phyloP scores from a whole-genome alignment of 2,329 filamentous ascomycete genomes.

The Colletotrichum neosansevieriae region DNA sequence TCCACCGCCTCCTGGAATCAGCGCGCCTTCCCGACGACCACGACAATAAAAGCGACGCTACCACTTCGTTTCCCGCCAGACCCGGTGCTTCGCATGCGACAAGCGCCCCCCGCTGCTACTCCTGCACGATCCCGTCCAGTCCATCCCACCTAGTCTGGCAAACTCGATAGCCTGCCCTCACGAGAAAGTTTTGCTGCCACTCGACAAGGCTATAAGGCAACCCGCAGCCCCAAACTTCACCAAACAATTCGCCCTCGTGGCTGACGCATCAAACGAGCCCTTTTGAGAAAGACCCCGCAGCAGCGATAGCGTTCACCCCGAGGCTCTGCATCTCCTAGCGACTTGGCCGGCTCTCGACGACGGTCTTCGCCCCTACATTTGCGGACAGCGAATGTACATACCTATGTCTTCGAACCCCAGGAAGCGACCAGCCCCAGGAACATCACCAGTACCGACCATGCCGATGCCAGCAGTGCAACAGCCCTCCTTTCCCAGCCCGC shows the following conservation, averaged over 20 bases:
- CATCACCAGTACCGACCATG: constrained; percentile 73
- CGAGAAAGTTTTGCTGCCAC: constrained; percentile 4
- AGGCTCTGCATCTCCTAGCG: constrained; percentile 29
- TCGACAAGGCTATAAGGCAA: constrained; percentile 28
- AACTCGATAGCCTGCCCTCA: constrained; percentile 2
- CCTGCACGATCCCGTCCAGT: constrained; percentile 17
- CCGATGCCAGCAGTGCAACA: constrained; percentile 63
- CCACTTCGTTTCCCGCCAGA: constrained; percentile 10
- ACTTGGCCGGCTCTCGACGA: constrained; percentile 24
- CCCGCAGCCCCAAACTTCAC: constrained; percentile 21
- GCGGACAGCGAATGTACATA: constrained; percentile 39
- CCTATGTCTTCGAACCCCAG: constrained; percentile 66
- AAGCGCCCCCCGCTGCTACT: constrained; percentile 10
- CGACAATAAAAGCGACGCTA: background rate
- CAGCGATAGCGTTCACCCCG: constrained; percentile 7
- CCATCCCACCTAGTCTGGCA: constrained; percentile 14
- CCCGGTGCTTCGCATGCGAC: constrained; percentile 14
- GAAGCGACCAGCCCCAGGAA: constrained; percentile 81
- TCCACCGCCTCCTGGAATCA: constrained; percentile 20
- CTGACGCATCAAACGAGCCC: constrained; percentile 21
- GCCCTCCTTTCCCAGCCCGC: constrained; percentile 59
- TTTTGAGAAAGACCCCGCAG: constrained; percentile 22
- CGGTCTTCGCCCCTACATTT: constrained; percentile 10
- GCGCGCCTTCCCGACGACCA: constrained; percentile 21
- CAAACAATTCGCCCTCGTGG: constrained; percentile 3